Base-by-base conservation (phyloP, 1,139 yeast genomes). In the Insectozyma bohioensis region DNA sequence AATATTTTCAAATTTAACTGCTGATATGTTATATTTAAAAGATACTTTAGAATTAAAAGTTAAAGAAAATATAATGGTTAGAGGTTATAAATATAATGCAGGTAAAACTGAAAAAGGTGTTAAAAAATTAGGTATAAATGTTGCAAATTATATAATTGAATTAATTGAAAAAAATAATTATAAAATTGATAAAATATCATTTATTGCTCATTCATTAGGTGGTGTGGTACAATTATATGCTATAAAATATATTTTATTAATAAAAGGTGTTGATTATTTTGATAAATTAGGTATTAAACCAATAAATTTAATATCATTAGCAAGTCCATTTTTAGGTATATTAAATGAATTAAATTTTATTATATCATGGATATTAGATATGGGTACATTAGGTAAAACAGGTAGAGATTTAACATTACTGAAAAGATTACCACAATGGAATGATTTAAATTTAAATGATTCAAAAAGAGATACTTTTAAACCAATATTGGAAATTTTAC, bases 161-260 rank as follows among this genome's bases (percentile, higher is more conserved):
- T 74, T 81, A 29, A 65, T 85, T 3, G 56, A 58, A 14, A 56
- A 55, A 14, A 63, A 63, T 12, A 52, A 42, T 1, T 43, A 54
- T 7, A 52, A 60, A 11, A 69, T 84, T 7, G 55, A 59, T 3
- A 80, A 77, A 46, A 79, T 92, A 5, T 88, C 97, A 2, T 90
- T 92, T 47, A 69, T 94, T 22, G 95, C 90, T 0, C 98, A 92
- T 58, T 90, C 97, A 0, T 60, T 92, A 12, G 98, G 98, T 13
- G 98, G 98, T 0, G 64, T 85, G 17, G 80, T 84, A 4, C 97
- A 92, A 58, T 74, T 92, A 0, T 92, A 86, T 65, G 95, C 97
- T 2, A 73, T 92, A 21, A 94, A 95, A 2, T 85, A 85, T 51
- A 75, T 72, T 63, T 35, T 79, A 67, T 36, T 73, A 70, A 54